phyloP scores from a whole-genome alignment of 352 stramenopile genomes.

The Peronospora farinosa region DNA sequence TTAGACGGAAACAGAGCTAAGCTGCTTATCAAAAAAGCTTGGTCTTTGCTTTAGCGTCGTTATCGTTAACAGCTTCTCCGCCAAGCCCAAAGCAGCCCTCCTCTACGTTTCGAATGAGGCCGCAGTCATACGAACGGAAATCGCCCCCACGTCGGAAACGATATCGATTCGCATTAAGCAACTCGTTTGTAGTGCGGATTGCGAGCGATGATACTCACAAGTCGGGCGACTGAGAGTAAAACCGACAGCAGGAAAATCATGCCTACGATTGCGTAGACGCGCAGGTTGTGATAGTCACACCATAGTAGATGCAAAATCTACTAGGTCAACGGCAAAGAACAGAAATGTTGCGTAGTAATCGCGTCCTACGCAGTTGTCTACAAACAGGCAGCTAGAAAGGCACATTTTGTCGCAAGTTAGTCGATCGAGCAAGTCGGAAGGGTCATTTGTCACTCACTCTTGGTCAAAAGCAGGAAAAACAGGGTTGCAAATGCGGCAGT shows the following conservation, averaged over 20 bases:
- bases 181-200: slow-evolving; percentile 80
- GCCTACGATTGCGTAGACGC: slow-evolving; percentile 21
- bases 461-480: slow-evolving; percentile 97
- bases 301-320: slow-evolving; percentile 52
- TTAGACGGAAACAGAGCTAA: slow-evolving; percentile 10
- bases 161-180: slow-evolving; percentile 67
- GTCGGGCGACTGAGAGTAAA: slow-evolving; percentile 42
- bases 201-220: slow-evolving; percentile 48
- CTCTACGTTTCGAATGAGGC: slow-evolving; percentile 36
- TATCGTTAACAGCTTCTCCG: slow-evolving; percentile 5
- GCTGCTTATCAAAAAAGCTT: slow-evolving; percentile 27
- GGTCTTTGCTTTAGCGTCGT: slow-evolving; percentile 19
- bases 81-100: slow-evolving; percentile 35
- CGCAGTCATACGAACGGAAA: slow-evolving; percentile 41
- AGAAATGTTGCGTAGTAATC: slow-evolving; percentile 93
- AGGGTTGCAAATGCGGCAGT: slow-evolving; percentile 88
- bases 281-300: slow-evolving; percentile 32
- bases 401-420: slow-evolving; percentile 10
- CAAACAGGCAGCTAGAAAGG: slow-evolving; percentile 89
- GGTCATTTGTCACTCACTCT: slow-evolving; percentile 66
- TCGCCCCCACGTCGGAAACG: slow-evolving; percentile 34
- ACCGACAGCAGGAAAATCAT: slow-evolving; percentile 47
- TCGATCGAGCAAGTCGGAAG: background rate
- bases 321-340: slow-evolving; percentile 40
- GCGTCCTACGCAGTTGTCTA: slow-evolving; percentile 98